A percentile compares a stretch with the other conserved stretches of the same genome.
phyloP scores from a whole-genome alignment of 2,329 filamentous ascomycete genomes.

The Botrytis deweyae region DNA sequence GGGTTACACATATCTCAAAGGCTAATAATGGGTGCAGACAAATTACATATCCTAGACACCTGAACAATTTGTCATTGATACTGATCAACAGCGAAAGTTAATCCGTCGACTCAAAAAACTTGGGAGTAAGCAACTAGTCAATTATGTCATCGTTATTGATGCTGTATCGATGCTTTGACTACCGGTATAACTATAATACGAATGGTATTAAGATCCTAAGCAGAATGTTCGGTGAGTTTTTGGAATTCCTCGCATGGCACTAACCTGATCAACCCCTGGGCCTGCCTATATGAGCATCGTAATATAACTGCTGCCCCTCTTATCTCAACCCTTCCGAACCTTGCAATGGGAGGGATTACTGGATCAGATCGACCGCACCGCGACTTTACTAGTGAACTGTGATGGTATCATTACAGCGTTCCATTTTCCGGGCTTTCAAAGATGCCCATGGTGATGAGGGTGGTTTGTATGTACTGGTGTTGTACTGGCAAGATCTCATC shows the following conservation, averaged over 20 bases:
- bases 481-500: slow-evolving; percentile 27
- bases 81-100: not conserved
- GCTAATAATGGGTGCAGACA: not conserved
- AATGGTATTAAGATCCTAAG: not conserved
- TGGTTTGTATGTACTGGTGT: not conserved
- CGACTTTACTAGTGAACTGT: slow-evolving; percentile 5
- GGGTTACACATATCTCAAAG: not conserved
- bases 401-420: slow-evolving; percentile 22
- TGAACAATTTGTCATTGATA: not conserved
- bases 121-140: not conserved
- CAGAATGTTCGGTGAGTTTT: not conserved
- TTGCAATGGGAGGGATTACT: slow-evolving; percentile 3
- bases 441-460: not conserved
- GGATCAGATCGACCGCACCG: slow-evolving; percentile 16
- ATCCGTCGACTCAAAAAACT: not conserved
- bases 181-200: not conserved
- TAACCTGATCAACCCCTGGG: not conserved
- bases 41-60: not conserved
- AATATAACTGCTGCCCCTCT: slow-evolving; percentile 32
- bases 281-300: slow-evolving; percentile 33
- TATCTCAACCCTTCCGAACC: slow-evolving; percentile 4
- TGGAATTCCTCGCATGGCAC: not conserved
- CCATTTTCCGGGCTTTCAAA: not conserved
- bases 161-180: not conserved
- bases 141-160: not conserved